These are phyloP conservation scores for Rhizophagus clarus DNA, from an alignment of 192 early-diverging fungal species.

Conservation along the genomic window DNA sequence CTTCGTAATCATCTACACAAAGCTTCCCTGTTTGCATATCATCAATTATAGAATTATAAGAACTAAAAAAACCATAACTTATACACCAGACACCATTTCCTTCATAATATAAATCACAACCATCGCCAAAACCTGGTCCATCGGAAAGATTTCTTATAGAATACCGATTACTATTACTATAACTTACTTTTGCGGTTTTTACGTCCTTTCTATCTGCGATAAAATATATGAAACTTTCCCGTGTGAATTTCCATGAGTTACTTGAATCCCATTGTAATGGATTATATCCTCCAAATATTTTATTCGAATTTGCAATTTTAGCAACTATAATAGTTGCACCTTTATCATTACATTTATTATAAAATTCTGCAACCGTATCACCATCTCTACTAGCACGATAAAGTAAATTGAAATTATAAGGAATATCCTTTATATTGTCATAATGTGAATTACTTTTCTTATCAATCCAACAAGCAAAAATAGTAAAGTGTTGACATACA, in stretches of 20 bases:
- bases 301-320: background rate
- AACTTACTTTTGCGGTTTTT: too few relatives aligned
- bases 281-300: constrained; percentile 21
- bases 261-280: background rate
- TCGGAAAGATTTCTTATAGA: background rate
- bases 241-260: too few relatives aligned
- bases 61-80: too few relatives aligned
- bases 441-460: background rate
- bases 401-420: too few relatives aligned
- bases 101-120: too few relatives aligned
- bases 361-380: background rate
- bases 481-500: background rate
- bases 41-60: too few relatives aligned
- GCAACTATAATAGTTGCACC: background rate
- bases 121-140: too few relatives aligned
- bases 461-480: background rate
- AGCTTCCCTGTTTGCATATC: too few relatives aligned
- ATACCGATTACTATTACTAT: background rate
- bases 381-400: constrained; percentile 3
- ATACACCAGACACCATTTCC: too few relatives aligned
- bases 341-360: background rate
- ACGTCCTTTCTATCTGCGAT: too few relatives aligned
- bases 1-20: too few relatives aligned
- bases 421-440: background rate
- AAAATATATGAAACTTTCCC: too few relatives aligned